Evolutionary conservation across 148 eudicot genomes (phyloP).

Genomic region (Heliamphora exappendiculata): DNA sequence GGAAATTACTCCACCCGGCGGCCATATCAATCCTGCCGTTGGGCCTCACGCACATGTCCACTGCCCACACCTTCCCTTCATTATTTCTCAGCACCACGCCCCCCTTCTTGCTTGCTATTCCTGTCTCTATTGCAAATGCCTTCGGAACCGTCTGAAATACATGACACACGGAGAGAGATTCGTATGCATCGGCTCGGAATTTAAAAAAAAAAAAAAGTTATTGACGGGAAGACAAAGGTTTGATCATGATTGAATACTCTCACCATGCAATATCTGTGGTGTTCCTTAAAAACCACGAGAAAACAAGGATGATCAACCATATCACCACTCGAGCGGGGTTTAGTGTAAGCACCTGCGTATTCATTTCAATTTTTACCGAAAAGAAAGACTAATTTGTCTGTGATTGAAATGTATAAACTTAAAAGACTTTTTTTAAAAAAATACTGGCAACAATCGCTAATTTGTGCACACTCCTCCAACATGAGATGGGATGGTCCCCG

Average conservation of each 20-base stretch:
- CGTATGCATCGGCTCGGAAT: no score
- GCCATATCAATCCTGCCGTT: neutral
- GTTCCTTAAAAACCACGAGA: neutral
- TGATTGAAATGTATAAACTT: no score
- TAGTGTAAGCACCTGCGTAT: neutral
- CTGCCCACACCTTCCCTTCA: conserved; percentile 4
- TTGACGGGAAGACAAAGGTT: neutral
- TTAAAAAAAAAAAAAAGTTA: neutral
- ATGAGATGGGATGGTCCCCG: no score
- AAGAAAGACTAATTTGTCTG: no score
- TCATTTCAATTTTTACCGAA: no score
- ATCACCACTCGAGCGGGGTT: neutral
- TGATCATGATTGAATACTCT: neutral
- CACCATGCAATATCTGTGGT: neutral
- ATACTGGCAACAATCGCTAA: no score
- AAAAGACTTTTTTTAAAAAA: no score
- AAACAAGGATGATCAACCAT: neutral
- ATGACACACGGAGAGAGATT: neutral
- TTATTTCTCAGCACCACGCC: conserved; percentile 6
- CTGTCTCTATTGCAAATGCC: neutral
- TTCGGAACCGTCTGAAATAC: neutral
- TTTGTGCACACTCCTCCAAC: no score
- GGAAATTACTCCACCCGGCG: neutral
- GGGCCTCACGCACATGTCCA: neutral
- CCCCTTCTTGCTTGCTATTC: neutral